phyloP scores from a whole-genome alignment of 164 flowering plant genomes.

The Sextonia rubra region DNA sequence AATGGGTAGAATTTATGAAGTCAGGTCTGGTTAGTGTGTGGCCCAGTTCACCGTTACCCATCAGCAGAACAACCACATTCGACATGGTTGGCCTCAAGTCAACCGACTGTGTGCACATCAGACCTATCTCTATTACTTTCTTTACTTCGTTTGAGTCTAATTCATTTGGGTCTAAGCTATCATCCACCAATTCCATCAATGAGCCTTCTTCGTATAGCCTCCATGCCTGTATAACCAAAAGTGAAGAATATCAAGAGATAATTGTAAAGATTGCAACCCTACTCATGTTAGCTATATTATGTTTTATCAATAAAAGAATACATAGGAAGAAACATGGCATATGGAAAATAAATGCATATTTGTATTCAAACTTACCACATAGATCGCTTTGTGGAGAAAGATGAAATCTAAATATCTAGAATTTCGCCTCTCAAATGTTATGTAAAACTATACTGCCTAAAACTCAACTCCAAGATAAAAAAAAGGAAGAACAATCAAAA shows the following conservation, averaged over 20 bases:
- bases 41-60: constrained; percentile 15
- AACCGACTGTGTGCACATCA: constrained; percentile 42
- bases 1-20: constrained; percentile 17
- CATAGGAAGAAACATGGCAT: too few relatives aligned
- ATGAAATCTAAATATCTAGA: too few relatives aligned
- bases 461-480: too few relatives aligned
- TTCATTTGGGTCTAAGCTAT: constrained; percentile 25
- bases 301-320: too few relatives aligned
- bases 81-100: constrained; percentile 45
- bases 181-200: constrained; percentile 33
- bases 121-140: constrained; percentile 34
- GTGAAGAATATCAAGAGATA: neutral
- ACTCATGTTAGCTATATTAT: too few relatives aligned
- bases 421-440: too few relatives aligned
- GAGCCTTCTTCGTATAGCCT: constrained; percentile 29
- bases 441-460: too few relatives aligned
- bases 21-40: constrained; percentile 18
- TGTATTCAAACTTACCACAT: too few relatives aligned
- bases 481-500: too few relatives aligned
- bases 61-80: constrained; percentile 30
- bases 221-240: constrained; percentile 32
- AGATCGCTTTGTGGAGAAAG: too few relatives aligned
- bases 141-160: constrained; percentile 22
- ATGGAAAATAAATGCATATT: too few relatives aligned
- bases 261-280: too few relatives aligned